phyloP scores from a whole-genome alignment of 192 early-diverging fungal species.

The Backusella mclennaniae region DNA sequence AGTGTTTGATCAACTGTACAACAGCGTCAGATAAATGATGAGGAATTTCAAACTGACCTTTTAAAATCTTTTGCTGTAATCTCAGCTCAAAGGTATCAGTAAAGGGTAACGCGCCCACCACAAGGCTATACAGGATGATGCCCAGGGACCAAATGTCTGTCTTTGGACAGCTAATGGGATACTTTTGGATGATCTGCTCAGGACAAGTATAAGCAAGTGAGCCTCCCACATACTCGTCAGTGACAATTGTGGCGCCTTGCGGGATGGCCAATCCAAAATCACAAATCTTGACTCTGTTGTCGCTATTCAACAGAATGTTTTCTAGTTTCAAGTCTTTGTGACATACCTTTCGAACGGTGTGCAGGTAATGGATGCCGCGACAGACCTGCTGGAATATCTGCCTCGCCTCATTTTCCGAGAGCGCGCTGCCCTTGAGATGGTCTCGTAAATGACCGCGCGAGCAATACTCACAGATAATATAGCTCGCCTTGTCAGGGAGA shows the following conservation, averaged over 20 bases:
- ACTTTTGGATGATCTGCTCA: conserved; percentile 54
- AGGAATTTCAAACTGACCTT: conserved; percentile 53
- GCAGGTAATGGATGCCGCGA: conserved; percentile 75
- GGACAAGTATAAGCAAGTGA: conserved; percentile 72
- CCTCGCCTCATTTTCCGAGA: conserved; percentile 53
- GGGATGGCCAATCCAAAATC: conserved; percentile 81
- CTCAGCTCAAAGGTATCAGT: conserved; percentile 69
- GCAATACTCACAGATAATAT: conserved; percentile 69
- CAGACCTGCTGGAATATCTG: conserved; percentile 75
- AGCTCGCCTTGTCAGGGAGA: conserved; percentile 58
- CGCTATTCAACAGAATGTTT: conserved; percentile 75
- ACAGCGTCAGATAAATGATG: conserved; percentile 35
- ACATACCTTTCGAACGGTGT: conserved; percentile 55
- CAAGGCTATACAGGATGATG: conserved; percentile 67
- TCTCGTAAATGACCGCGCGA: conserved; percentile 62
- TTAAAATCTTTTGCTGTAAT: conserved; percentile 68
- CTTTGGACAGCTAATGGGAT: conserved; percentile 45
- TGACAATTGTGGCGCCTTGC: conserved; percentile 15
- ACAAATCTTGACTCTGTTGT: conserved; percentile 70
- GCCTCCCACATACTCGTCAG: conserved; percentile 45
- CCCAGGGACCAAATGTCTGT: conserved; percentile 81
- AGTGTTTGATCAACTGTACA: conserved; percentile 39
- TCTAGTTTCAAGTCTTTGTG: conserved; percentile 95
- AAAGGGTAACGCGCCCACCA: conserved; percentile 71
- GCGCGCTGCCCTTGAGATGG: conserved; percentile 38